Evolutionary conservation across 345 rosid species (phyloP), one percentile per base, ranked within the genome.

Genomic region (Lenwebbia sp.): DNA sequence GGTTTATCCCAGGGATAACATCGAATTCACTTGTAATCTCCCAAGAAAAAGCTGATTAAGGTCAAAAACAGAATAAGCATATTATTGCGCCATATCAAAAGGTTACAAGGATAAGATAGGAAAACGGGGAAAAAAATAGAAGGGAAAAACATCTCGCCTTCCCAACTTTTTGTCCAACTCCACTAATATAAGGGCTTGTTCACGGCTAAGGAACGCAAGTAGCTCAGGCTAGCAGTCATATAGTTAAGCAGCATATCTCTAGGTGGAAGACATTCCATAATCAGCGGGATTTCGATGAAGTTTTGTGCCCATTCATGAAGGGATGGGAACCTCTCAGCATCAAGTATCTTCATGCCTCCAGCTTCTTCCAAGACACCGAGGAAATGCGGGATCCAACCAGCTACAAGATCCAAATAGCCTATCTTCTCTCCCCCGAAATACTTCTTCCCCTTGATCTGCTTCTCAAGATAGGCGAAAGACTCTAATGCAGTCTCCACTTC

Each of bases 361-460:
- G 88, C 62, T 89, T 92, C 90, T 84, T 92, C 92, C 51, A 90
- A 22, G 10, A 87, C 86, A 11, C 85, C 84, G 10, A 89, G 87
- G 87, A 86, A 90, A 30, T 44, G 56, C 28, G 90, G 88, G 33
- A 92, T 85, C 89, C 90, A 92, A 28, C 92, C 90, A 37, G 85
- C 56, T 0, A 86, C 91, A 8, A 92, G 54, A 86, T 91, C 91
- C 56, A 90, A 58, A 83, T 54, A 90, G 5, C 92, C 91, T 0
- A 92, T 85, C 14, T 41, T 10, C 6, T 90, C 91, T 53, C 93
- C 90, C 0, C 89, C 83, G 49, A 91, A 91, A 10, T 86, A 91
- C 51, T 89, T 90, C 82, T 84, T 91, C 47, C 92, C 90, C 58
- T 82, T 19, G 54, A 91, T 41, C 41, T 89, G 88, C 86, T 90